Conservation (phyloP, 257 asterid genomes). For the Nemophila menziesii region DNA sequence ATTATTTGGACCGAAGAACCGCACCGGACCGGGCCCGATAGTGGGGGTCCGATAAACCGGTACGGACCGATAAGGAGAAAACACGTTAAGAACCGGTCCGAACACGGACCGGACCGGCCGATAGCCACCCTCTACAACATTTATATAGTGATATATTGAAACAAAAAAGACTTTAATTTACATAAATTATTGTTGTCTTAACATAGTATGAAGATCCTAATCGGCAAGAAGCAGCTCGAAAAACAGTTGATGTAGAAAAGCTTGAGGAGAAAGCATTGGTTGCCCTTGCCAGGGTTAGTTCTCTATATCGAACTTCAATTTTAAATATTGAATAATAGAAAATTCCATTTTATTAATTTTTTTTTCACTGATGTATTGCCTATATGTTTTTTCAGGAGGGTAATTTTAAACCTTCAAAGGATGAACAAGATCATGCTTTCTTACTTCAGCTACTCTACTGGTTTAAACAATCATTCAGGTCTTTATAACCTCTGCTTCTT, state of each 20-base stretch:
- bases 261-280: constrained; percentile 88
- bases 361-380: not conserved
- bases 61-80: no score
- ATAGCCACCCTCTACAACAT: no score
- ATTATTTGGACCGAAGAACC: no score
- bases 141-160: no score
- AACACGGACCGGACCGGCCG: no score
- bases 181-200: constrained; percentile 14
- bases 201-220: constrained; percentile 71
- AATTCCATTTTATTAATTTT: no score
- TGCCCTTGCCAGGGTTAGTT: constrained; percentile 78
- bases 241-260: constrained; percentile 67
- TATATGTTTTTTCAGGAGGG: constrained; percentile 56
- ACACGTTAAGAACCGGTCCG: no score
- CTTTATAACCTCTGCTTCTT: constrained; percentile 7
- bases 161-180: not conserved
- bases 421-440: constrained; percentile 72
- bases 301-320: constrained; percentile 14
- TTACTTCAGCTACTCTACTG: constrained; percentile 90
- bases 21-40: no score
- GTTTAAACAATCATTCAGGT: constrained; percentile 98
- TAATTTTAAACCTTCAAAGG: constrained; percentile 55
- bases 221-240: constrained; percentile 70
- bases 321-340: not conserved
- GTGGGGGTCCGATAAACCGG: no score